phyloP scores from a whole-genome alignment of 495 filamentous ascomycete genomes.

The Daldinia grandis region DNA sequence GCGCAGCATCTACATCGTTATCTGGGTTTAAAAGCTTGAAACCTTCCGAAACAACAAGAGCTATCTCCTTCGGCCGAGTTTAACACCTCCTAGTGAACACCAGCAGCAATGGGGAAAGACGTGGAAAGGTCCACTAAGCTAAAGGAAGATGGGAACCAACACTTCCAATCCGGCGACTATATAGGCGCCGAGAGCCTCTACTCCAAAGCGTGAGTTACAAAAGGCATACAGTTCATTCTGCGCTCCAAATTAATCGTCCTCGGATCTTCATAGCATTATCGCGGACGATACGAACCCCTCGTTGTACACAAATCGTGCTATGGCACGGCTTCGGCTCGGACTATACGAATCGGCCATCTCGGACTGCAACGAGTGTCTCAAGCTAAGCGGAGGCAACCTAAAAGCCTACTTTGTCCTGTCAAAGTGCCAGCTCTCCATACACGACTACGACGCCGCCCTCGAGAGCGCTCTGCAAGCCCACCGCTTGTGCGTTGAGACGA shows the following conservation, averaged over 20 bases:
- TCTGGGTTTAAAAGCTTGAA: neutral
- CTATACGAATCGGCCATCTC: slow-evolving; percentile 78
- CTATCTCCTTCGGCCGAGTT: neutral
- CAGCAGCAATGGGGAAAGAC: slow-evolving; percentile 28
- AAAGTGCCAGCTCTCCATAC: slow-evolving; percentile 79
- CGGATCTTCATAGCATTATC: slow-evolving; percentile 55
- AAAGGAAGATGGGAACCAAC: slow-evolving; percentile 69
- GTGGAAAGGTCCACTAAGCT: slow-evolving; percentile 47
- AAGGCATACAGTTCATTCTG: neutral
- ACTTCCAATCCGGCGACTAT: slow-evolving; percentile 76
- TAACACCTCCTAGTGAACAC: slow-evolving; percentile 6
- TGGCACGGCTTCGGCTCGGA: slow-evolving; percentile 77
- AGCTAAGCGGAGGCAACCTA: slow-evolving; percentile 69
- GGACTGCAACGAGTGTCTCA: slow-evolving; percentile 79
- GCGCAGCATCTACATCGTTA: neutral
- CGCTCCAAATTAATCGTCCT: neutral
- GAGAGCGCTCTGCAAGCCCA: slow-evolving; percentile 77
- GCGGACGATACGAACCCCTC: slow-evolving; percentile 67
- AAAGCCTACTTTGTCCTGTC: slow-evolving; percentile 89
- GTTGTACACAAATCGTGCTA: slow-evolving; percentile 88
- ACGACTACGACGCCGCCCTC: slow-evolving; percentile 78
- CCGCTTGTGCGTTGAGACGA: slow-evolving; percentile 67
- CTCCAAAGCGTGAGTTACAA: slow-evolving; percentile 77
- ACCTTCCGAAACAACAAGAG: neutral
- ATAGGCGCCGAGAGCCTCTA: slow-evolving; percentile 77